Evolutionary conservation across 2,329 filamentous ascomycete species (phyloP).

Genomic region (Stromatinia cepivora): DNA sequence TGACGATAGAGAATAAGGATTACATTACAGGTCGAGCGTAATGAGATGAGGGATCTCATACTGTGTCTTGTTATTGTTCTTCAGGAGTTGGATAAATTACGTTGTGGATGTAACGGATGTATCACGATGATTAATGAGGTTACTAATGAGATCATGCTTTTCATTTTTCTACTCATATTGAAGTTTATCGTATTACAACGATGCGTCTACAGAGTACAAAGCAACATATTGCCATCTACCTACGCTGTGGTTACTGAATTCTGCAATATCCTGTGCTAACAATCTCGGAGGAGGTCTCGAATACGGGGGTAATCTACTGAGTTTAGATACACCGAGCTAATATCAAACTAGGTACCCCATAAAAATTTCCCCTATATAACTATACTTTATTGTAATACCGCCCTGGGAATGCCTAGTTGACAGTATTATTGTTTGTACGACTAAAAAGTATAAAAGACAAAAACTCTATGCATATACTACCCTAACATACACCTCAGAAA

Average conservation of each 20-base stretch:
- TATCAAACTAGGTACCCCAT: background rate
- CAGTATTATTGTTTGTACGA: no score
- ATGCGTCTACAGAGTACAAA: background rate
- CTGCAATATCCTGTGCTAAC: background rate
- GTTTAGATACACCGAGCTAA: background rate
- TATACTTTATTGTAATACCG: background rate
- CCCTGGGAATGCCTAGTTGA: background rate
- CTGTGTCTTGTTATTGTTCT: background rate
- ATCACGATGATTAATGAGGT: conserved; percentile 32
- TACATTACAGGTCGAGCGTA: conserved; percentile 51
- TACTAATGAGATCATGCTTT: conserved; percentile 27
- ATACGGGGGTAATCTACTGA: background rate
- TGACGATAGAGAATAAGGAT: conserved; percentile 83
- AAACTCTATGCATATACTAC: no score
- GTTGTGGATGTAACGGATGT: conserved; percentile 7
- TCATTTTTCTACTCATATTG: background rate
- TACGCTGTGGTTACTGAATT: background rate
- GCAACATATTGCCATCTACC: background rate
- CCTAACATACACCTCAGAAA: background rate
- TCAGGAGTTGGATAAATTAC: background rate
- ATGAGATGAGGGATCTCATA: background rate
- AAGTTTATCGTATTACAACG: background rate
- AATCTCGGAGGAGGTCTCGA: background rate
- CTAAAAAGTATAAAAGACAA: no score
- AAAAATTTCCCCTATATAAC: background rate